phyloP scores from a whole-genome alignment of 2,329 filamentous ascomycete genomes.

The Calonectria pteridis region DNA sequence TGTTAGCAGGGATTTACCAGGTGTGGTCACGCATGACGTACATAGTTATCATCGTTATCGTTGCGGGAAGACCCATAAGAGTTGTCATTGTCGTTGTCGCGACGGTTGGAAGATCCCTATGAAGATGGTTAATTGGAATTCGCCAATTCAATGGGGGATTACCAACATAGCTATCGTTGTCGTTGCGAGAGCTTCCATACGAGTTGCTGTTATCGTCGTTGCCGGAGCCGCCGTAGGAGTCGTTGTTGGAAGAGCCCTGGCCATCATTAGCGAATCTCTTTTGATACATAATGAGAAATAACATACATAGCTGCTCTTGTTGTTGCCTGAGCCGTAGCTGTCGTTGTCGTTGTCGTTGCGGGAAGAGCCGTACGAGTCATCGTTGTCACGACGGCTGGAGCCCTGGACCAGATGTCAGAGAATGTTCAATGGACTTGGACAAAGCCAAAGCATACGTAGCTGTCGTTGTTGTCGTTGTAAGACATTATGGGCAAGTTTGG shows the following conservation, averaged over 20 bases:
- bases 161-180: background rate
- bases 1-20: background rate
- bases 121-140: background rate
- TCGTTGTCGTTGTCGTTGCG: background rate
- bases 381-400: slow-evolving; percentile 1
- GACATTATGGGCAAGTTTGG: background rate
- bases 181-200: background rate
- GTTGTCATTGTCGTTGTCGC: slow-evolving; percentile 3
- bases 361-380: background rate
- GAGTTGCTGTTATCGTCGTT: background rate
- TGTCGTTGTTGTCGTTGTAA: slow-evolving; percentile 5
- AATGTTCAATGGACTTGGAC: background rate
- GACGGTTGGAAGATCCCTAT: background rate
- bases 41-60: background rate
- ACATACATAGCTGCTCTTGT: background rate
- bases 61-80: slow-evolving; percentile 4
- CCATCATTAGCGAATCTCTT: background rate
- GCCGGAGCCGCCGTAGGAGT: background rate
- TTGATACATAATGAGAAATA: background rate
- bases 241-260: background rate
- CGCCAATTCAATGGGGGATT: background rate
- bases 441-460: background rate
- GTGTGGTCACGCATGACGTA: background rate
- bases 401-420: background rate
- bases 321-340: slow-evolving; percentile 1